Evolutionary conservation across 2,329 filamentous ascomycete species (phyloP).

Genomic region (Botrytis porri): DNA sequence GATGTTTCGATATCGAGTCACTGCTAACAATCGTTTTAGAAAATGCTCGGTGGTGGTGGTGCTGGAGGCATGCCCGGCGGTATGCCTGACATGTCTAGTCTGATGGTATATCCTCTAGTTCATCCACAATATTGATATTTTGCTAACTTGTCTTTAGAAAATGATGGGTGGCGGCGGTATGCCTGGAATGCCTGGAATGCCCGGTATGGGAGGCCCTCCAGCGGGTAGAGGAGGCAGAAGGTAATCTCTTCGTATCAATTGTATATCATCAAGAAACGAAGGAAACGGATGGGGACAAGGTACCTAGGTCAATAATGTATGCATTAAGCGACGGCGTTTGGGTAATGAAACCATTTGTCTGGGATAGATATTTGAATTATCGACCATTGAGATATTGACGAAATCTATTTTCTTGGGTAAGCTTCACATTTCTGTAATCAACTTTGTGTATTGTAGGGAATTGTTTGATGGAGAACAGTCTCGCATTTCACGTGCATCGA

Average conservation of each 20-base stretch:
- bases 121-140: background rate
- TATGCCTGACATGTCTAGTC: constrained; percentile 57
- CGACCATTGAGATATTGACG: background rate
- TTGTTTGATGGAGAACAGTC: background rate
- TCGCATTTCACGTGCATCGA: background rate
- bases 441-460: background rate
- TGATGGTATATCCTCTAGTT: background rate
- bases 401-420: background rate
- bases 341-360: constrained; percentile 4
- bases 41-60: constrained; percentile 78
- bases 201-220: constrained; percentile 22
- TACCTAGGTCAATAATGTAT: constrained; percentile 17
- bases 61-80: constrained; percentile 52
- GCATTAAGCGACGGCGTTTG: constrained; percentile 20
- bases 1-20: background rate
- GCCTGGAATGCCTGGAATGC: constrained; percentile 45
- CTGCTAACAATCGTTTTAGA: constrained; percentile 38
- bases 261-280: constrained; percentile 8
- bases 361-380: constrained; percentile 8
- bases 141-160: constrained; percentile 41
- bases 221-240: constrained; percentile 34
- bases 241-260: constrained; percentile 17
- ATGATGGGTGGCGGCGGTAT: constrained; percentile 47
- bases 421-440: background rate
- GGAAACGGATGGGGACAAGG: constrained; percentile 1